Evolutionary conservation across 179 eudicot species (phyloP).

Genomic region (Amaranthus tricolor): DNA sequence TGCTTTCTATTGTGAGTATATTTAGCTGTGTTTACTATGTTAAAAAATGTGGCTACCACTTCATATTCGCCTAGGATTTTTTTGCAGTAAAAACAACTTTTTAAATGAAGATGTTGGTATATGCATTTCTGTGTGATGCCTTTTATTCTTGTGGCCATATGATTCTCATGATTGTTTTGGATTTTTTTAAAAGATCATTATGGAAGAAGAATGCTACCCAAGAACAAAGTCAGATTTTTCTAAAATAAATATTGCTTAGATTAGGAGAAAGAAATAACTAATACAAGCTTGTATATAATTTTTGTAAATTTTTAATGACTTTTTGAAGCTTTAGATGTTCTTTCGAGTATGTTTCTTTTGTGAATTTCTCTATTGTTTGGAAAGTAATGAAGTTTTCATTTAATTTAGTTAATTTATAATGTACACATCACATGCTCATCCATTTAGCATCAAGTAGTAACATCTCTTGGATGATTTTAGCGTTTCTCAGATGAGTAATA

Average conservation of each 20-base stretch:
- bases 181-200: background rate
- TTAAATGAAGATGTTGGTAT: background rate
- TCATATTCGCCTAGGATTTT: background rate
- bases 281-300: background rate
- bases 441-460: background rate
- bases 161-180: background rate
- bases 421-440: background rate
- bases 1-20: slow-evolving; percentile 72
- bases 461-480: background rate
- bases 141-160: background rate
- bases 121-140: background rate
- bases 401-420: background rate
- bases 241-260: background rate
- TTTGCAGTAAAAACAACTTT: background rate
- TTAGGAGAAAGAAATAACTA: background rate
- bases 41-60: background rate
- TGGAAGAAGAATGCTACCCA: background rate
- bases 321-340: background rate
- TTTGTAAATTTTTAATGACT: background rate
- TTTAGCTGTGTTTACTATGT: background rate
- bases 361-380: background rate
- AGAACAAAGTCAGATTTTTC: background rate
- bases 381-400: background rate
- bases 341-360: background rate
- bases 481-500: background rate